Conservation (phyloP, 1,284 basidiomycete species). For the Sanghuangporus sanghuang region DNA sequence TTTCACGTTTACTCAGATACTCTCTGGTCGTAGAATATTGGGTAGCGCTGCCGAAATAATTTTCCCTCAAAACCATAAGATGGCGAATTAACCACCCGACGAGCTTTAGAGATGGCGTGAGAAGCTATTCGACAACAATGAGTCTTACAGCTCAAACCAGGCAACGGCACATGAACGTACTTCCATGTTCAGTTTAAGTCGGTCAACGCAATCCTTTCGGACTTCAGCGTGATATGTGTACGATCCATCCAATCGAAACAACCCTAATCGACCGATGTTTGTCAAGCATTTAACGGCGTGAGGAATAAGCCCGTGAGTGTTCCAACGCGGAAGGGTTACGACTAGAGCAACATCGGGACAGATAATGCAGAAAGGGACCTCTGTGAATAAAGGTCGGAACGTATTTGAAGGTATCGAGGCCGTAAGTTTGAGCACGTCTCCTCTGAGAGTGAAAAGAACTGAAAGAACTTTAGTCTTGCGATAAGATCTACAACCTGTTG, state of each 20-base stretch:
- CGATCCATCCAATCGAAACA: slow-evolving; percentile 58
- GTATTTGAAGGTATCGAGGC: slow-evolving; percentile 63
- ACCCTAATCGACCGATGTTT: slow-evolving; percentile 53
- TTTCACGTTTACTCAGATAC: slow-evolving; percentile 66
- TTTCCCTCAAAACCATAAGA: slow-evolving; percentile 83
- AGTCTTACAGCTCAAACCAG: background rate
- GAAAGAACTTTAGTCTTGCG: slow-evolving; percentile 1
- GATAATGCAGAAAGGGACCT: slow-evolving; percentile 62
- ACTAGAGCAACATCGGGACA: slow-evolving; percentile 51
- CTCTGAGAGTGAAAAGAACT: slow-evolving; percentile 74
- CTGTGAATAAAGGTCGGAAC: slow-evolving; percentile 69
- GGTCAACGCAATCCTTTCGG: slow-evolving; percentile 69
- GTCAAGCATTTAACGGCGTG: slow-evolving; percentile 41
- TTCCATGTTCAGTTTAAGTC: slow-evolving; percentile 63
- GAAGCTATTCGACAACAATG: slow-evolving; percentile 24
- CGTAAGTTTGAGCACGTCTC: slow-evolving; percentile 47
- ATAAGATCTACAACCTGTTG: slow-evolving; percentile 15
- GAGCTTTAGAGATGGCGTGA: slow-evolving; percentile 53
- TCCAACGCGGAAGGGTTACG: slow-evolving; percentile 82
- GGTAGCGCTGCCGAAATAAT: slow-evolving; percentile 90
- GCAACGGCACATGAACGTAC: slow-evolving; percentile 35
- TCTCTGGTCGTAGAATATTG: slow-evolving; percentile 85
- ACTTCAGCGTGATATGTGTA: slow-evolving; percentile 73
- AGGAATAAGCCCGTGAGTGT: slow-evolving; percentile 69
- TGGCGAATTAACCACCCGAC: slow-evolving; percentile 86